Base-by-base conservation (phyloP, 2,329 filamentous ascomycete genomes). In the Pseudogymnoascus pannorum region DNA sequence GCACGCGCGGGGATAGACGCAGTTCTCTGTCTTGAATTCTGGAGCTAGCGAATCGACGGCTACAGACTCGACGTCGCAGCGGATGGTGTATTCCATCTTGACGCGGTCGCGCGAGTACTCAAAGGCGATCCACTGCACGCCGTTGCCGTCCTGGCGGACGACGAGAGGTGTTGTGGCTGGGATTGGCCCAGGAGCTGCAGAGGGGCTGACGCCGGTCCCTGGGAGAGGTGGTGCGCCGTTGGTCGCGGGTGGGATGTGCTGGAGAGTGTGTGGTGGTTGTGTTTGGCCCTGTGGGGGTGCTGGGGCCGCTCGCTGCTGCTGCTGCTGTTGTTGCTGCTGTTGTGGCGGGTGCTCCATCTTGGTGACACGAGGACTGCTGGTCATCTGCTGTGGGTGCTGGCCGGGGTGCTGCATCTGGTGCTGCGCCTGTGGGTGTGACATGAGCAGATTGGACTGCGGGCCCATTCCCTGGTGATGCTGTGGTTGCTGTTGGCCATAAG, bases 21-120 rank as follows among this genome's bases (percentile, higher is more conserved):
- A 97, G 77, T 99, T 99, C 74, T 97, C 93, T 7, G 91, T 91
- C 80, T 96, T 97, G 82, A 97, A 97, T 66, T 97, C 93, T 66
- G 85, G 80, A 48, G 85, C 84, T 16, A 99, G 82, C 64, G 87
- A 87, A 61, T 97, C 92, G 48, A 93, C 92, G 71, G 92, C 92
- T 64, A 99, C 92, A 0, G 92, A 97, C 77, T 97, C 94, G 18
- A 97, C 94, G 69, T 97, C 94, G 73, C 94, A 97, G 59, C 94
- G 88, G 70, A 99, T 99, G 1, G 92, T 97, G 77, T 99, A 99
- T 75, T 97, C 92, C 92, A 97, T 96, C 84, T 99, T 99, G 67
- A 97, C 92, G 51, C 93, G 84, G 72, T 99, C 93, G 64, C 93
- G 86, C 9, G 93, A 97, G 74, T 99, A 99, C 74, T 99, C 94